Percentiles rank a stretch among this genome's conserved stretches.
These are phyloP conservation scores for Aphanomyces cochlioides DNA, from an alignment of 352 stramenopile genomes.

Conservation along the genomic window DNA sequence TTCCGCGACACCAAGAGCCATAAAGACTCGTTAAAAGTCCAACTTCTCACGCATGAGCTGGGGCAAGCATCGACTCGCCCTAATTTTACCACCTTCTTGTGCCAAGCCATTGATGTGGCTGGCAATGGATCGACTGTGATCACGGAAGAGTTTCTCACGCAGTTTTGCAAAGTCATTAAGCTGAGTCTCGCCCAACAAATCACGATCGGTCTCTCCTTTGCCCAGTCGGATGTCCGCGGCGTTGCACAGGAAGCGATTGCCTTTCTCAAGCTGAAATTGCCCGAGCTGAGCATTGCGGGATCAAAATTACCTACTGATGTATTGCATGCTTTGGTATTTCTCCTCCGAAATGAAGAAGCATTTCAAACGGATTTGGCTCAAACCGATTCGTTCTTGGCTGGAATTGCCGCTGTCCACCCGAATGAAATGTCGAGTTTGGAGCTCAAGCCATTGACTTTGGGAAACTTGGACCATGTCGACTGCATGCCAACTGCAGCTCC, in stretches of 20 bases:
- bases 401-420: constrained; percentile 77
- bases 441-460: constrained; percentile 80
- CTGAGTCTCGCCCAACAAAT: constrained; percentile 83
- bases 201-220: constrained; percentile 76
- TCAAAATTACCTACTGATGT: constrained; percentile 81
- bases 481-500: constrained; percentile 55
- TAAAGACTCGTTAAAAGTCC: constrained; percentile 87
- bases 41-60: constrained; percentile 87
- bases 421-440: constrained; percentile 84
- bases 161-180: constrained; percentile 79
- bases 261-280: constrained; percentile 80
- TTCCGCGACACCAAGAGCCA: constrained; percentile 81
- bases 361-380: constrained; percentile 69
- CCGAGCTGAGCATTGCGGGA: constrained; percentile 75
- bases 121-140: constrained; percentile 39
- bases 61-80: constrained; percentile 81
- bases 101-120: constrained; percentile 30
- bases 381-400: constrained; percentile 82
- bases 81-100: constrained; percentile 88
- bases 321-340: constrained; percentile 77
- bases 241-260: constrained; percentile 60
- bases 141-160: constrained; percentile 71
- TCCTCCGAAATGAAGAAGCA: constrained; percentile 73
- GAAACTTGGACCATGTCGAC: constrained; percentile 83
- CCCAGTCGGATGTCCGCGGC: constrained; percentile 59